phyloP scores from a whole-genome alignment of 1,284 basidiomycete species.

The Leccinum griseonigrum region DNA sequence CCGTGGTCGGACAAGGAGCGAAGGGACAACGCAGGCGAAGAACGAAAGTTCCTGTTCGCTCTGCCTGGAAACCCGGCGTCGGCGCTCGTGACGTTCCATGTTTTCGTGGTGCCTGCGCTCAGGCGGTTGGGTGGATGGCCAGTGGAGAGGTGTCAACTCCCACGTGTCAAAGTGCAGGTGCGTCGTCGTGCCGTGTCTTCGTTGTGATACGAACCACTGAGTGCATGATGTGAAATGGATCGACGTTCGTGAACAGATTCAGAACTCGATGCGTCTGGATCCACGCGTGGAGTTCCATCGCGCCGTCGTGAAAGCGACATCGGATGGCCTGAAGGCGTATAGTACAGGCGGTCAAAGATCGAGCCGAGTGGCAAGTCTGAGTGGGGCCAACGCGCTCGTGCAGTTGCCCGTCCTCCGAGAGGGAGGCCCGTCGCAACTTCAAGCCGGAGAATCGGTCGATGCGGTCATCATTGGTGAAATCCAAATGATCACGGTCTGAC shows the following conservation, averaged over 20 bases:
- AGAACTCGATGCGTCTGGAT: constrained; percentile 64
- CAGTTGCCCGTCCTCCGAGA: constrained; percentile 56
- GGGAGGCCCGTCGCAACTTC: constrained; percentile 40
- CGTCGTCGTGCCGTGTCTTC: neutral
- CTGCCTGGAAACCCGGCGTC: constrained; percentile 88
- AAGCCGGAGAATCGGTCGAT: constrained; percentile 52
- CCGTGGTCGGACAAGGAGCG: constrained; percentile 5
- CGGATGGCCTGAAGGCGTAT: constrained; percentile 56
- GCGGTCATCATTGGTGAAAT: constrained; percentile 71
- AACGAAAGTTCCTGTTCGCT: constrained; percentile 70
- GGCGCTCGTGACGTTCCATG: constrained; percentile 83
- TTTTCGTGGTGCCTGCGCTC: constrained; percentile 83
- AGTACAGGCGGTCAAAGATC: constrained; percentile 87
- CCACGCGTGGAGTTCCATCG: constrained; percentile 81
- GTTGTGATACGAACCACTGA: neutral
- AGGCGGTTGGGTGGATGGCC: constrained; percentile 72
- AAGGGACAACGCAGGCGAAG: constrained; percentile 11
- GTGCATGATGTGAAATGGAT: neutral
- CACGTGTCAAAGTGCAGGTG: constrained; percentile 67
- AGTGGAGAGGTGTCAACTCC: constrained; percentile 52
- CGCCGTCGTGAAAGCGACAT: constrained; percentile 53
- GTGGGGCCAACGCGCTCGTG: constrained; percentile 75
- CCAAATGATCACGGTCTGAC: constrained; percentile 24
- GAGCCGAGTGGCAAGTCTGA: constrained; percentile 73
- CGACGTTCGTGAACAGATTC: constrained; percentile 41